phyloP scores from a whole-genome alignment of 139 green algal genomes.

The Closterium sp. region DNA sequence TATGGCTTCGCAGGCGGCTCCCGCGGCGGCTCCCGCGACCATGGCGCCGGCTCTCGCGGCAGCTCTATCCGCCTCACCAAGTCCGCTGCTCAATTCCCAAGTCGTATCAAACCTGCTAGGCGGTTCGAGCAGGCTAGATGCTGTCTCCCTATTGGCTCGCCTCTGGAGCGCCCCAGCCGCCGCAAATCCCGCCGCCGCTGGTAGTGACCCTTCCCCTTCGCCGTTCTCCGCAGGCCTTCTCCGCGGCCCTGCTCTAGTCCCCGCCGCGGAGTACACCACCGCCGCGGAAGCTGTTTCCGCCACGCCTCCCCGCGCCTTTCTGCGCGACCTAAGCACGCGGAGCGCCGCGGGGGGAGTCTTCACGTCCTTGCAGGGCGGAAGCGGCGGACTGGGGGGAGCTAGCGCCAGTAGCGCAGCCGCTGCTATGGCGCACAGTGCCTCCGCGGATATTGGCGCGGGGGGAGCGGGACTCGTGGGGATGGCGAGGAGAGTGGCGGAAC shows the following conservation, averaged over 20 bases:
- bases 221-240: not conserved
- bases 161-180: not conserved
- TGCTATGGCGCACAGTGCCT: not conserved
- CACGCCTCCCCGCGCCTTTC: not conserved
- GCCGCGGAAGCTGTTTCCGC: not conserved
- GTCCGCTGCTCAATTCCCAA: not conserved
- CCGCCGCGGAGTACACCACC: not conserved
- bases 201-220: not conserved
- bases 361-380: too few species aligned
- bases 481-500: not conserved
- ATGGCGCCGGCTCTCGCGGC: not conserved
- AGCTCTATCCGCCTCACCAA: not conserved
- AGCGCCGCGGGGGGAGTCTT: not conserved
- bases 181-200: not conserved
- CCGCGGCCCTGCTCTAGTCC: not conserved
- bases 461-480: not conserved
- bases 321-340: not conserved
- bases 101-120: not conserved
- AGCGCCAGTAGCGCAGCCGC: not conserved
- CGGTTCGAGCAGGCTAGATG: not conserved
- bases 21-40: not conserved
- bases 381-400: not conserved
- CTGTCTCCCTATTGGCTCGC: not conserved
- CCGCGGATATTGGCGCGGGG: not conserved
- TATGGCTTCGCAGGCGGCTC: not conserved